Evolutionary conservation across 1,139 yeast species (phyloP), one percentile per base, ranked within the genome.

Genomic region (Sugiyamaella paludigena): DNA sequence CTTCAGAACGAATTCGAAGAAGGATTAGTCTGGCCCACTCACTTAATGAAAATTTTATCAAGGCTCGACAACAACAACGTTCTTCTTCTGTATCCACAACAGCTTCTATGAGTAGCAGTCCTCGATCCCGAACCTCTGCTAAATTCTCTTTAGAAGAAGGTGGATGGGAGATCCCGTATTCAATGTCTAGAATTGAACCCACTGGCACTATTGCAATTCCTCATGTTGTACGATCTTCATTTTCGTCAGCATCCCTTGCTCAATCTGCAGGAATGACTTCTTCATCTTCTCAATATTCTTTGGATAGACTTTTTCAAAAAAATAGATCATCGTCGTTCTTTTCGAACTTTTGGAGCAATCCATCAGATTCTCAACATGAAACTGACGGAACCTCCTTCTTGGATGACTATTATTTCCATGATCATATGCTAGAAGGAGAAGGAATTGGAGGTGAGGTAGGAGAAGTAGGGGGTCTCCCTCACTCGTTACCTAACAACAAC

Each of bases 151-250:
- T 47, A 29, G 52, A 49, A 29, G 58, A 47, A 6, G 53, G 52
- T 0, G 64, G 64, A n/a, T 62, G 65, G 65, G 64, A 62, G 30
- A 52, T 61, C 10, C 59, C 62, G 11, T 52, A 51, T 32, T 37
- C 53, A 34, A 40, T 48, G 1, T 51, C 56, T 3, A 50, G 44
- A n/a, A 55, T 59, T 1, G 62, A 43, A 44, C 57, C 31, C 33
- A 52, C 36, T 31, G 53, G 43, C 34, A 56, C 46, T 49, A 58
- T 47, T 40, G 57, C 61, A 2, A 55, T 60, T 48, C 61, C 65
- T 2, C 63, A 60, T 40, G 64, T 60, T 11, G 50, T 61, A 13
- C 54, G 61, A 10, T 63, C 66, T 5, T 42, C 55, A 7, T 60
- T 61, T 43, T 61, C 65, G 10, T 48, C 57, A 1, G 43, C 54